Evolutionary conservation across 495 filamentous ascomycete species (phyloP).

Genomic region (Penicillium robsamsonii): DNA sequence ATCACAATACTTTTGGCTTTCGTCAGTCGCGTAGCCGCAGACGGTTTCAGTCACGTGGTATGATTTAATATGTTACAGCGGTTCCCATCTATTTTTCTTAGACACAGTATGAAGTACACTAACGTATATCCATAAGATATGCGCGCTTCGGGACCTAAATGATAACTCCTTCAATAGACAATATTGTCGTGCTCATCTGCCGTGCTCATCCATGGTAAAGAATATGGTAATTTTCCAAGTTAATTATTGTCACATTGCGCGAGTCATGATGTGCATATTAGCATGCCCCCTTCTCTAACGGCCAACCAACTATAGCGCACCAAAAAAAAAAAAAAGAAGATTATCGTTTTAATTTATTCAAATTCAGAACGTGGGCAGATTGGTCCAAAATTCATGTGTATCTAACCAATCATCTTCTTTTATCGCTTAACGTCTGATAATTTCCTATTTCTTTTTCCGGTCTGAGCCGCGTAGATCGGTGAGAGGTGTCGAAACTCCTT

Average conservation of each 20-base stretch:
- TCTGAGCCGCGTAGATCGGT: conserved; percentile 9
- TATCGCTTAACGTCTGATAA: conserved; percentile 4
- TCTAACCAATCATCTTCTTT: neutral
- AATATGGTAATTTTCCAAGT: conserved; percentile 2
- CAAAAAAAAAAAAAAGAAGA: neutral
- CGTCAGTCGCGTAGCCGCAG: conserved; percentile 33
- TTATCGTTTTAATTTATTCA: neutral
- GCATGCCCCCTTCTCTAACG: conserved; percentile 17
- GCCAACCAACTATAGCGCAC: conserved; percentile 10
- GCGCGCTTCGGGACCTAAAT: neutral
- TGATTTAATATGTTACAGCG: neutral
- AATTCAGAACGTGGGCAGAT: conserved; percentile 4
- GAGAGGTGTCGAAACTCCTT: conserved; percentile 5
- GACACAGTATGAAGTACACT: too few relatives aligned
- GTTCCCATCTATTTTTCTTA: neutral
- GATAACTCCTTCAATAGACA: conserved; percentile 9
- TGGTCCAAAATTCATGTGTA: conserved; percentile 6
- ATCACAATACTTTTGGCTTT: conserved; percentile 11
- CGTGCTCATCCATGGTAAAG: neutral
- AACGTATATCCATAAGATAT: neutral
- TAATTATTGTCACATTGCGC: conserved; percentile 19
- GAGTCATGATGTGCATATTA: conserved; percentile 32
- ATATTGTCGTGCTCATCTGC: too few relatives aligned
- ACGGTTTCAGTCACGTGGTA: conserved; percentile 18
- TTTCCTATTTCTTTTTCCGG: neutral